A percentile compares a stretch with the other conserved stretches of the same genome.
Evolutionary conservation across 331 rosid species (phyloP).

Genomic region (Quercus tomentella): DNA sequence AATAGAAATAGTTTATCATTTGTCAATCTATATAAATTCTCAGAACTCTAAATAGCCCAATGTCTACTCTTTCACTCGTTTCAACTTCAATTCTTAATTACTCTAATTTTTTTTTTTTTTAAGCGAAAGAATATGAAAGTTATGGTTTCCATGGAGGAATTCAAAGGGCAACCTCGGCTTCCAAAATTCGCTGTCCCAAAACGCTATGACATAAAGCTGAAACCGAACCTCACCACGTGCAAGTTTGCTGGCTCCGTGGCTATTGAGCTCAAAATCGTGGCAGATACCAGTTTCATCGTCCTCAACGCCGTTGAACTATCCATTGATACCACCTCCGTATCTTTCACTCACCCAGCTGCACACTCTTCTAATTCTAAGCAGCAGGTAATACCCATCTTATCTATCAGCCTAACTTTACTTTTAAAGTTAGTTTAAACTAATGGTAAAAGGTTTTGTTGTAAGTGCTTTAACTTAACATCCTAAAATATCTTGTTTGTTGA

Average conservation of each 20-base stretch:
- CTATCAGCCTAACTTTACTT: slow-evolving; percentile 6
- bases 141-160: slow-evolving; percentile 54
- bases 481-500: too few relatives aligned
- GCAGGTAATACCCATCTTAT: too few relatives aligned
- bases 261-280: slow-evolving; percentile 53
- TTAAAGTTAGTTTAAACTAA: too few relatives aligned
- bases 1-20: too few relatives aligned
- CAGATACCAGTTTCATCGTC: slow-evolving; percentile 59
- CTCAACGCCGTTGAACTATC: slow-evolving; percentile 74
- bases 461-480: too few relatives aligned
- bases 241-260: slow-evolving; percentile 62
- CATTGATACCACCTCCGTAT: slow-evolving; percentile 22
- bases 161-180: slow-evolving; percentile 81
- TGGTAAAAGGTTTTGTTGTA: not conserved
- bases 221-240: slow-evolving; percentile 70
- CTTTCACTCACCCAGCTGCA: slow-evolving; percentile 20
- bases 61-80: too few relatives aligned
- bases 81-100: not conserved
- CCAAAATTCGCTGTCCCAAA: slow-evolving; percentile 84
- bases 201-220: slow-evolving; percentile 59
- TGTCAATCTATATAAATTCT: too few relatives aligned
- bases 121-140: too few relatives aligned
- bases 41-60: too few relatives aligned
- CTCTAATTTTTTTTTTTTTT: too few relatives aligned
- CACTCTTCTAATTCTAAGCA: slow-evolving; percentile 41